Conservation (phyloP, 1,284 basidiomycete genomes). For the Xerocomus amazonicus region DNA sequence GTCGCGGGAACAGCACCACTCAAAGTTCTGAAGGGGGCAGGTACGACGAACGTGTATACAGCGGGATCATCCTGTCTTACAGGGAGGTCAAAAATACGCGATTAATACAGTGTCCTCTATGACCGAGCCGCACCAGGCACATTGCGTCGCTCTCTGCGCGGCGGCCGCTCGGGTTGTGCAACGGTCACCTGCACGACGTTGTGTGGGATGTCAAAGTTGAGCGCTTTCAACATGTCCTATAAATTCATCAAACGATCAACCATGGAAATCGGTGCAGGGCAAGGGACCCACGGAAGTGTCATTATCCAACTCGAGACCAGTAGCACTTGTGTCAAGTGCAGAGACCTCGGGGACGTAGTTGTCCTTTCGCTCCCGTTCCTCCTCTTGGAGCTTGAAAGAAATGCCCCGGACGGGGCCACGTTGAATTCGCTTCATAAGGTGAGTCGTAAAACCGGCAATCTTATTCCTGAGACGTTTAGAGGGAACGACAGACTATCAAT, state of each 20-base stretch:
- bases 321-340: slow-evolving; percentile 78
- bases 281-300: slow-evolving; percentile 78
- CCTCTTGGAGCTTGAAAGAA: slow-evolving; percentile 99
- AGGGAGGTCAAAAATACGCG: too few relatives aligned
- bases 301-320: slow-evolving; percentile 81
- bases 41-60: too few relatives aligned
- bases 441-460: slow-evolving; percentile 99
- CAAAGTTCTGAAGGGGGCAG: too few relatives aligned
- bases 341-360: slow-evolving; percentile 97
- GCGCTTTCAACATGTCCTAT: slow-evolving; percentile 80
- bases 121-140: slow-evolving; percentile 78
- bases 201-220: slow-evolving; percentile 91
- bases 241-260: neutral
- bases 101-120: slow-evolving; percentile 5
- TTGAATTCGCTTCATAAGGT: slow-evolving; percentile 99
- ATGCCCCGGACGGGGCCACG: slow-evolving; percentile 99
- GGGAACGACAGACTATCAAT: slow-evolving; percentile 81
- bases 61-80: too few relatives aligned
- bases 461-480: slow-evolving; percentile 99
- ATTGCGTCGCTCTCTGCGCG: slow-evolving; percentile 71
- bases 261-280: neutral
- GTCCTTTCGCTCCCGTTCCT: slow-evolving; percentile 99
- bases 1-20: too few relatives aligned
- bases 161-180: slow-evolving; percentile 69
- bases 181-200: slow-evolving; percentile 65